Evolutionary conservation across 805 yeast genomes (phyloP).

Genomic region (Kodamaea lidongshanica): DNA sequence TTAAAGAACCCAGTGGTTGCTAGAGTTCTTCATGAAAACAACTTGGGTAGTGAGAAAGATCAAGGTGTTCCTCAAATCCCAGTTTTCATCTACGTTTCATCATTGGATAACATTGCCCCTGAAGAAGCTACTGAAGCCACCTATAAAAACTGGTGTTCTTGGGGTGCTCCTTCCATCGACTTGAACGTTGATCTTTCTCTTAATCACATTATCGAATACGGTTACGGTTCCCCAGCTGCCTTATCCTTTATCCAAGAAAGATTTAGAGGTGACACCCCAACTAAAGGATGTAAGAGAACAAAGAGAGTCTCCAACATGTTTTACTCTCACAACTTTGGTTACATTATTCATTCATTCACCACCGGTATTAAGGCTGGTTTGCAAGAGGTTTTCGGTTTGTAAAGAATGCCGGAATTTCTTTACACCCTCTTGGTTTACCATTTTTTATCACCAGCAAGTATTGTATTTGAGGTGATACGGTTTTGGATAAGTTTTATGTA

Average conservation of each 20-base stretch:
- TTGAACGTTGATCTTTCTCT: conserved; percentile 5
- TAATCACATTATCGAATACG: conserved; percentile 14
- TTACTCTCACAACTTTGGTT: too few relatives aligned
- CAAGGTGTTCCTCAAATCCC: conserved; percentile 11
- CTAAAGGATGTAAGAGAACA: conserved; percentile 18
- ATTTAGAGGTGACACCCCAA: conserved; percentile 11
- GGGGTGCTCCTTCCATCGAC: conserved; percentile 10
- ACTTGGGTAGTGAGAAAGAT: conserved; percentile 14
- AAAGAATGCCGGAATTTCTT: too few relatives aligned
- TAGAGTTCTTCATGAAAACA: conserved; percentile 16
- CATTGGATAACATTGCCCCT: too few relatives aligned
- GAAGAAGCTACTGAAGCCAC: conserved; percentile 4
- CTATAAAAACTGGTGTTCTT: conserved; percentile 10
- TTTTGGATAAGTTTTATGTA: too few relatives aligned
- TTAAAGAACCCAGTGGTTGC: conserved; percentile 11
- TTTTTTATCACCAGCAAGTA: too few relatives aligned
- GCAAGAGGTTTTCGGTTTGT: too few relatives aligned
- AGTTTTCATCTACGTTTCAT: conserved; percentile 9
- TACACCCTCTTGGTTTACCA: too few relatives aligned
- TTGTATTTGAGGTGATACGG: too few relatives aligned
- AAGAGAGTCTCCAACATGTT: conserved; percentile 45
- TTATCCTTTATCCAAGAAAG: conserved; percentile 15
- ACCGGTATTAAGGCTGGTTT: too few relatives aligned
- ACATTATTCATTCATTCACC: too few relatives aligned
- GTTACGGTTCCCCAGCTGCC: conserved; percentile 13